These are phyloP conservation scores for Oryza glaberrima DNA, from an alignment of 176 grass and related monocot genomes.

Conservation along the genomic window DNA sequence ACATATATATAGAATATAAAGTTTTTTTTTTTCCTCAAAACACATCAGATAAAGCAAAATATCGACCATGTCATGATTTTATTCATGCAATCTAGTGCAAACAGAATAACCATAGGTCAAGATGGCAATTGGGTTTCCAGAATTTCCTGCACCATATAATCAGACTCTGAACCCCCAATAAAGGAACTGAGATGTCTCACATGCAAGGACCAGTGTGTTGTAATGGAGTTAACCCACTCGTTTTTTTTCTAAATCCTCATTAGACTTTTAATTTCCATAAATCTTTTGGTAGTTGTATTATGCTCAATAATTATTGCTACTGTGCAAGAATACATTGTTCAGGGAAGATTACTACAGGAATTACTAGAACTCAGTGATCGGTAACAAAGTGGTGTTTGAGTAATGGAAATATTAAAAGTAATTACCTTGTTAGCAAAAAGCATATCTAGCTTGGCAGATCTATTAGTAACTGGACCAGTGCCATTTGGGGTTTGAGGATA, in stretches of 20 bases:
- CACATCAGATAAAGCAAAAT: not conserved
- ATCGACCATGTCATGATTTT: not conserved
- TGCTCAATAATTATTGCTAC: not conserved
- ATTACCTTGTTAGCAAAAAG: slow-evolving; percentile 98
- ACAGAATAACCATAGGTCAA: not conserved
- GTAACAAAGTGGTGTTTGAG: not conserved
- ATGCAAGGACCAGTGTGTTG: slow-evolving; percentile 14
- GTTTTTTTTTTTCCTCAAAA: not conserved
- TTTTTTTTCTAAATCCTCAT: not conserved
- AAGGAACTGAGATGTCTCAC: not conserved
- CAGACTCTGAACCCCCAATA: not conserved
- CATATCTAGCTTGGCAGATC: slow-evolving; percentile 95
- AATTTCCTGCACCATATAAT: not conserved
- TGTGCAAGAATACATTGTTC: not conserved
- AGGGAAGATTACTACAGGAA: slow-evolving; percentile 8
- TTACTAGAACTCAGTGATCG: not conserved
- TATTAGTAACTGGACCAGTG: slow-evolving; percentile 77
- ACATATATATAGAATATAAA: not conserved
- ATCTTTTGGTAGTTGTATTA: not conserved
- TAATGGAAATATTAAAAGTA: slow-evolving; percentile 5
- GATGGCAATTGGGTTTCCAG: not conserved
- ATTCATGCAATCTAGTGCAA: not conserved
- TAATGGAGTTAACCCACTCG: slow-evolving; percentile 7
- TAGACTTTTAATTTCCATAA: not conserved
- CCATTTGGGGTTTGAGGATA: slow-evolving; percentile 91